Base-by-base conservation (phyloP, 257 asterid genomes). In the Oldenlandia corymbosa region DNA sequence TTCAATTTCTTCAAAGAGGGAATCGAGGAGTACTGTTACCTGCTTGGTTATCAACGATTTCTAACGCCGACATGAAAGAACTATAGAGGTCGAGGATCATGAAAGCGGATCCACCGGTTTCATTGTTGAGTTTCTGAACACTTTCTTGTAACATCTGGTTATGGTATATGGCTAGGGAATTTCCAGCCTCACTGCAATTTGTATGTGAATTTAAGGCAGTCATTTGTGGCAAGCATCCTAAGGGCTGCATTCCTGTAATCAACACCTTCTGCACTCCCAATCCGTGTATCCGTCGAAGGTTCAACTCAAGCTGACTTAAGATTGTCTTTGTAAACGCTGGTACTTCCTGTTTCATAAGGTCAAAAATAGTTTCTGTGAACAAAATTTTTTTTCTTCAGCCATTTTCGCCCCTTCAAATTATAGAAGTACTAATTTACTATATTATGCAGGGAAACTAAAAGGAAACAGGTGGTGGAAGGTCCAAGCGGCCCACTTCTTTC, bases 141-240 rank as follows among this genome's bases (percentile, higher is more conserved):
- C 43, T 70, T 58, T 74, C 82, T 41, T 73, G 67, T 34, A 85
- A 66, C 74, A 76, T 12, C 58, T 67, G 70, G 70, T 85, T 88
- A 75, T 85, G 94, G 31, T 73, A 66, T 51, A 7, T 27, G 65
- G 93, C 67, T 4, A 85, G 48, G 5, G 65, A 63, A 75, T 83
- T 88, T 34, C 56, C 72, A 17, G 18, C 13, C 47, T 68, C 70
- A 28, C 70, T 73, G 83, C 95, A 88, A 21, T 64, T 71, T 56
- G 57, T 17, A 54, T 65, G 51, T 3, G 80, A 68, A 61, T 14
- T 23, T 41, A 73, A 30, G 20, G 68, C 57, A 0, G 85, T 75
- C 13, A 53, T 65, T 46, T 47, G 51, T 16, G 94, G 94, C 66
- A 83, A 69, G 58, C 94, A 88, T 0, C 96, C 96, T 0, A 84